Percentiles rank a stretch among this genome's conserved stretches.
These are phyloP conservation scores for Lactarius quietus DNA, from an alignment of 768 basidiomycete genomes.

Conservation along the genomic window DNA sequence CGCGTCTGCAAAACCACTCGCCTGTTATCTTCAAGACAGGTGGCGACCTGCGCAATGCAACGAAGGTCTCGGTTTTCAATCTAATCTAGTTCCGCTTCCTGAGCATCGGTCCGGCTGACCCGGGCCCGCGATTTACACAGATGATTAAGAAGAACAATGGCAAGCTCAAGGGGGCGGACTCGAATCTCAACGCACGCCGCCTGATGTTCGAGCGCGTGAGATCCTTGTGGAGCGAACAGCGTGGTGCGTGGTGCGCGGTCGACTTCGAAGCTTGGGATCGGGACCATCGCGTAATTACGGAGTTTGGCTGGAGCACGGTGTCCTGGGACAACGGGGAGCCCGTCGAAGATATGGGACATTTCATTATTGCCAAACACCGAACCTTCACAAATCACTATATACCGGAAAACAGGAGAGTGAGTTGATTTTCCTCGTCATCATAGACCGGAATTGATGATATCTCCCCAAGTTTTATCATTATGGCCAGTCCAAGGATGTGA, in stretches of 20 bases:
- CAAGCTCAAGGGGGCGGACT: conserved; percentile 61
- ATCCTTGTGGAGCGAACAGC: conserved; percentile 55
- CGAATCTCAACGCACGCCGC: conserved; percentile 52
- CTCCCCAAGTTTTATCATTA: conserved; percentile 57
- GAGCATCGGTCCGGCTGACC: conserved; percentile 10
- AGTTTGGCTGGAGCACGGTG: conserved; percentile 73
- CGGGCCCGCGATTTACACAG: conserved; percentile 36
- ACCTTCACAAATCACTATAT: conserved; percentile 63
- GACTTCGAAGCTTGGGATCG: conserved; percentile 85
- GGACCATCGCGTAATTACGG: conserved; percentile 69
- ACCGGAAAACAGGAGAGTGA: conserved; percentile 56
- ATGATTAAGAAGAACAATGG: conserved; percentile 79
- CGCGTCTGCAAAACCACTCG: conserved; percentile 54
- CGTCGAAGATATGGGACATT: conserved; percentile 51
- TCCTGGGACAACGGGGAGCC: conserved; percentile 52
- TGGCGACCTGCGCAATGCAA: conserved; percentile 50
- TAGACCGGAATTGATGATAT: not conserved
- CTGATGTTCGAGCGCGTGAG: conserved; percentile 67
- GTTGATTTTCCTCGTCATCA: conserved; percentile 6
- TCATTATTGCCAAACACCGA: conserved; percentile 60
- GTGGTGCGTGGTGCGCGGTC: conserved; percentile 70
- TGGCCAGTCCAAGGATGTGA: conserved; percentile 56
- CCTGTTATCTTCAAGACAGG: conserved; percentile 55
- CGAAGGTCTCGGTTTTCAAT: conserved; percentile 58
- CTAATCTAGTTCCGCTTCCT: conserved; percentile 2